phyloP scores from a whole-genome alignment of 768 basidiomycete species.

The Auricularia sp. region DNA sequence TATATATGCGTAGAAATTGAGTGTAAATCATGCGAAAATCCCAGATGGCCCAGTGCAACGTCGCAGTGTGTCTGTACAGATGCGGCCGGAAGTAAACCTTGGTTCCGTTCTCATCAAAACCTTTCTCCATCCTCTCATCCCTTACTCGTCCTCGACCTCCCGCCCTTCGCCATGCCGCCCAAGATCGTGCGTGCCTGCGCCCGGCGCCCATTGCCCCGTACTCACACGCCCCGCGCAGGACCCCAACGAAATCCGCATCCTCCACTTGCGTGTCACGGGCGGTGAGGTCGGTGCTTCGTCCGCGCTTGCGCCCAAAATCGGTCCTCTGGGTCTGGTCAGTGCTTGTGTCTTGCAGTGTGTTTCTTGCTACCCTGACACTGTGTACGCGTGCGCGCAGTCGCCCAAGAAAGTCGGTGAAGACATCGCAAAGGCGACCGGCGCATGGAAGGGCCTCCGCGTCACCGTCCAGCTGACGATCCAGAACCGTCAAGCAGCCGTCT shows the following conservation, averaged over 20 bases:
- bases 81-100: too few relatives aligned
- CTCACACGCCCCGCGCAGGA: slow-evolving; percentile 42
- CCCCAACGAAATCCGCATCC: slow-evolving; percentile 97
- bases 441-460: slow-evolving; percentile 99
- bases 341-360: neutral
- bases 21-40: too few relatives aligned
- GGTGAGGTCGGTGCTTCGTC: slow-evolving; percentile 99
- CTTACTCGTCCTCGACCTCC: slow-evolving; percentile 7
- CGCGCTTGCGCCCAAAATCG: slow-evolving; percentile 98
- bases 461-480: slow-evolving; percentile 99
- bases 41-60: too few relatives aligned
- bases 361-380: slow-evolving; percentile 6
- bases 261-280: slow-evolving; percentile 96
- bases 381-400: slow-evolving; percentile 45
- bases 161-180: slow-evolving; percentile 51
- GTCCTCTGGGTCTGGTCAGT: slow-evolving; percentile 96
- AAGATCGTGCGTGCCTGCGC: slow-evolving; percentile 49
- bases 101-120: neutral
- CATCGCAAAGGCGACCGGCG: slow-evolving; percentile 96
- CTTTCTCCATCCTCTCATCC: neutral
- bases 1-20: too few relatives aligned
- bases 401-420: slow-evolving; percentile 99
- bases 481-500: slow-evolving; percentile 96
- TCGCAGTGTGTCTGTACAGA: too few relatives aligned
- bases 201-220: slow-evolving; percentile 1